These are phyloP conservation scores for Pseudomassariella vexata DNA, from an alignment of 2,329 filamentous ascomycete genomes.

Conservation along the genomic window DNA sequence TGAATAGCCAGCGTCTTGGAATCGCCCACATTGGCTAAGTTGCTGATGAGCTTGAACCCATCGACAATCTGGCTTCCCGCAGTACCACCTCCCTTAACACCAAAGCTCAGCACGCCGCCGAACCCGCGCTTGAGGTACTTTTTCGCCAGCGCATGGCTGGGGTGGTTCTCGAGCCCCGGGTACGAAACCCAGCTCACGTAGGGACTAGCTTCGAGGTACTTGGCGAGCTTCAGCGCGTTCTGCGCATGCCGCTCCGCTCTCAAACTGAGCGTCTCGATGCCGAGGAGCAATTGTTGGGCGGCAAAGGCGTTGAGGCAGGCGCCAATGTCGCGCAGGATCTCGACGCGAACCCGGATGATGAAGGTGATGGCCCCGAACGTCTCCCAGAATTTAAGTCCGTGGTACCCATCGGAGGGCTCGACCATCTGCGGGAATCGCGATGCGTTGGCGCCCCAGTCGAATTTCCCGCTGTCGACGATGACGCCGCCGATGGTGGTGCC, in stretches of 20 bases:
- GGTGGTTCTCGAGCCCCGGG: conserved; percentile 78
- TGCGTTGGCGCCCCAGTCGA: conserved; percentile 84
- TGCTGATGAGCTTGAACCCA: conserved; percentile 89
- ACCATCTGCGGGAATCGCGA: conserved; percentile 88
- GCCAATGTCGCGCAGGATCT: conserved; percentile 84
- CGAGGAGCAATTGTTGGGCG: conserved; percentile 85
- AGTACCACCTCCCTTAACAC: conserved; percentile 80
- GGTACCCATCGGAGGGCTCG: conserved; percentile 83
- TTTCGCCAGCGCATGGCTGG: conserved; percentile 74
- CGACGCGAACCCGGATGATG: conserved; percentile 79
- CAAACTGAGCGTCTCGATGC: conserved; percentile 83
- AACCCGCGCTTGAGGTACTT: conserved; percentile 81
- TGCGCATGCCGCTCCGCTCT: conserved; percentile 79
- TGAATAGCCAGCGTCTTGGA: conserved; percentile 93
- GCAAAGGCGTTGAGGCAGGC: conserved; percentile 81
- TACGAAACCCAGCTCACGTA: conserved; percentile 93
- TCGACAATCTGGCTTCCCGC: conserved; percentile 87
- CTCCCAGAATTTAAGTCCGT: conserved; percentile 91
- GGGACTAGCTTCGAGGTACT: conserved; percentile 76
- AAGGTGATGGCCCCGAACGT: conserved; percentile 81
- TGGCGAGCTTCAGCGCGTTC: conserved; percentile 75
- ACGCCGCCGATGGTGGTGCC: conserved; percentile 87
- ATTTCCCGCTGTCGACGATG: conserved; percentile 83
- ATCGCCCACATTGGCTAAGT: conserved; percentile 93
- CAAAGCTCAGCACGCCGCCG: conserved; percentile 88